Evolutionary conservation across 176 grass and related monocot genomes (phyloP), one percentile per base, ranked within the genome.

Genomic region (Panicum miliaceum): DNA sequence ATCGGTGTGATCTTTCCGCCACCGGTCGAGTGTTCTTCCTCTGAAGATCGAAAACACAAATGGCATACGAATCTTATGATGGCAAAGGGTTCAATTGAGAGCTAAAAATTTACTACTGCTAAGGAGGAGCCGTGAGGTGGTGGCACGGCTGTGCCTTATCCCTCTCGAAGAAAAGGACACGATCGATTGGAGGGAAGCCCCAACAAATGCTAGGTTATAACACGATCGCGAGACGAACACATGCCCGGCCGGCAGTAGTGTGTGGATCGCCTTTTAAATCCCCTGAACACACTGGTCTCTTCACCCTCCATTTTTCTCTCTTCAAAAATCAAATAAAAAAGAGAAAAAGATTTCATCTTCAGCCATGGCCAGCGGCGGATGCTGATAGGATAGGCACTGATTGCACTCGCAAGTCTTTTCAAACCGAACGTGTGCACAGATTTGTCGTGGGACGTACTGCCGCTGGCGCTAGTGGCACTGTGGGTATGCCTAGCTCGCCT

Each of bases 381-480:
- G 47, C 50, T 40, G 37, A 46, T 71, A 19, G 6, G 73, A 83
- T 34, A 60, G 38, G 73, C 73, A 74, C 43, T 52, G 45, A 36
- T 65, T 79, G 71, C 71, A 69, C 22, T 15, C 63, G 29, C 52
- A 77, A 82, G 79, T 52, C 41, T 69, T 81, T 68, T 77, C 86
- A 77, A 60, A 46, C 34, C 73, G 26, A 64, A 65, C 68, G 75
- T 88, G 86, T 78, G 67, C 81, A 56, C 37, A 47, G 36, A 88
- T 88, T 84, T 88, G 86, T 84, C 80, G 80, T 78, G 68, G 47
- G 41, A 56, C 41, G 71, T 64, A 62, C 8, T 8, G 41, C 37
- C 12, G 25, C 18, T 29, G 60, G 12, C 7, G 23, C 59, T 62
- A 29, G 56, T 54, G 52, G 51, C 18, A 43, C 85, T 81, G 63